phyloP scores from a whole-genome alignment of 805 yeast genomes.

The Nakazawaea sp. region DNA sequence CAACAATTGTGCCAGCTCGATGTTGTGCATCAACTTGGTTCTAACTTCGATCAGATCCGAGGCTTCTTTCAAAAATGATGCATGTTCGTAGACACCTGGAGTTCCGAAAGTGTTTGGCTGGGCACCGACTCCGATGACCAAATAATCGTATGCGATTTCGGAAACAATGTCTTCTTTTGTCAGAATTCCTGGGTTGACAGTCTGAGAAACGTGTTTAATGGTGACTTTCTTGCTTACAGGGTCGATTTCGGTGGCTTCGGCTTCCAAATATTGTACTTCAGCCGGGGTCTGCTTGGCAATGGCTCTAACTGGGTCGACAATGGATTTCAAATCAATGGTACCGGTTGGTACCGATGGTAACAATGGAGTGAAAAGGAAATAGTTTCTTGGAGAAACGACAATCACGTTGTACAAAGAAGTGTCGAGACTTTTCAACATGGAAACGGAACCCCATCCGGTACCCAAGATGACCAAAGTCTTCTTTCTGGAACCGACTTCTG shows the following conservation, averaged over 20 bases:
- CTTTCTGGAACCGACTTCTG: constrained; percentile 48
- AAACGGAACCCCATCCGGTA: constrained; percentile 93
- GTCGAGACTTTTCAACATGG: constrained; percentile 77
- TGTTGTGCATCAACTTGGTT: constrained; percentile 74
- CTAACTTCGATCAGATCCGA: constrained; percentile 84
- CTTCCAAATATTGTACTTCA: constrained; percentile 80
- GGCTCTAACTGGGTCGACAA: constrained; percentile 87
- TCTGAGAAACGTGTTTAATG: constrained; percentile 50
- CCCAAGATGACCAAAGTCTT: constrained; percentile 74
- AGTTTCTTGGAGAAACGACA: constrained; percentile 90
- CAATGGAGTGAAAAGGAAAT: constrained; percentile 90
- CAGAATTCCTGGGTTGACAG: constrained; percentile 35
- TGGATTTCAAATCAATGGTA: constrained; percentile 82
- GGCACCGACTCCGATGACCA: constrained; percentile 93
- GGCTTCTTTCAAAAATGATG: constrained; percentile 85
- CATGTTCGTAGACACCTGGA: constrained; percentile 88
- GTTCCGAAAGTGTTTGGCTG: constrained; percentile 92
- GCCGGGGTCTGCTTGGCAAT: constrained; percentile 73
- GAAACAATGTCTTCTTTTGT: constrained; percentile 37
- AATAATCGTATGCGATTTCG: constrained; percentile 63
- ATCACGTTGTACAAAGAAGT: constrained; percentile 84
- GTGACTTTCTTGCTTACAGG: constrained; percentile 59
- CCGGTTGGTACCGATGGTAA: constrained; percentile 95
- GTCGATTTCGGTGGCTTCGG: constrained; percentile 82
- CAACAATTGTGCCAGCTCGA: constrained; percentile 81